Evolutionary conservation across 805 yeast genomes (phyloP).

Genomic region (Danielia reshetovae): DNA sequence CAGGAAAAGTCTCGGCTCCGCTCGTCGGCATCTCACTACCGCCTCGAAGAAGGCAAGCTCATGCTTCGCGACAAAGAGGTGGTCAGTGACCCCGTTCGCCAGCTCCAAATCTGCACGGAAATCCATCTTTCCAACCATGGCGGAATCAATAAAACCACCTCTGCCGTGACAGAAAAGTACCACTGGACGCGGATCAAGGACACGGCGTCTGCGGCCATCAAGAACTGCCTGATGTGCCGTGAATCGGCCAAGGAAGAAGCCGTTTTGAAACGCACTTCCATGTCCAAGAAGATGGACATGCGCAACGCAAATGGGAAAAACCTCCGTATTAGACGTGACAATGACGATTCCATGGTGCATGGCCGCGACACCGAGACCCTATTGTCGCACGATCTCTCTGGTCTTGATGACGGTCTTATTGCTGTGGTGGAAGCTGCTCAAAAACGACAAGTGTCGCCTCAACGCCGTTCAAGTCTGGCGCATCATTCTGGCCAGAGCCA

Average conservation of each 20-base stretch:
- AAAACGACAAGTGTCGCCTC: conserved; percentile 25
- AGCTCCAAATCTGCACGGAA: conserved; percentile 67
- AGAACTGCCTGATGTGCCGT: conserved; percentile 72
- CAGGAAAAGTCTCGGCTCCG: conserved; percentile 86
- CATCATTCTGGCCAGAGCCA: conserved; percentile 13
- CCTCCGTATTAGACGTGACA: conserved; percentile 5
- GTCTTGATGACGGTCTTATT: conserved; percentile 44
- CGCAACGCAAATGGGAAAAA: neutral
- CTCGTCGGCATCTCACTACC: conserved; percentile 73
- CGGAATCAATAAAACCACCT: conserved; percentile 86
- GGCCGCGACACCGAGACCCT: conserved; percentile 25
- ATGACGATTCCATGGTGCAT: conserved; percentile 31
- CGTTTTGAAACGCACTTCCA: conserved; percentile 10
- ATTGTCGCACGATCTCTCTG: conserved; percentile 39
- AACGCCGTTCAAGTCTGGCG: conserved; percentile 12
- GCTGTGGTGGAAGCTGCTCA: conserved; percentile 63
- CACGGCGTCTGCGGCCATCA: conserved; percentile 75
- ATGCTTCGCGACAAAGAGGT: conserved; percentile 79
- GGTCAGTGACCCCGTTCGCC: conserved; percentile 70
- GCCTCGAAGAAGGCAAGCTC: conserved; percentile 65
- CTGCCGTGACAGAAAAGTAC: conserved; percentile 70
- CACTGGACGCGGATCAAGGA: conserved; percentile 92
- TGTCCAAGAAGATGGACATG: conserved; percentile 17
- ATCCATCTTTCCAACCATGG: conserved; percentile 69
- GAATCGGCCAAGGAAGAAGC: conserved; percentile 35